Evolutionary conservation across 768 basidiomycete genomes (phyloP).

Genomic region (Tylopilus subfusipes): DNA sequence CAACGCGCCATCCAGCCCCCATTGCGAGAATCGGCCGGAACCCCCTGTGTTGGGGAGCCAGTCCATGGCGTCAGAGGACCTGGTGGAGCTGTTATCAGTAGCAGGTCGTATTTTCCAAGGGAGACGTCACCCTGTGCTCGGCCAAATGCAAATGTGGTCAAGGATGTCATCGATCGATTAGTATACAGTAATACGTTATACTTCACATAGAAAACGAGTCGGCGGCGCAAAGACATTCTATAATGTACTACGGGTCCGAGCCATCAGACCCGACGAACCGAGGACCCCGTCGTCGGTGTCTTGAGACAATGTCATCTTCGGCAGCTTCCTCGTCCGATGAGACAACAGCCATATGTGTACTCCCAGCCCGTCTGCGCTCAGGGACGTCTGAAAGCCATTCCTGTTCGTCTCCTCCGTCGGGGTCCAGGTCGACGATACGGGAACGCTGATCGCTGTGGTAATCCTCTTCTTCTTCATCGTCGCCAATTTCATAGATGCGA

Average conservation of each 20-base stretch:
- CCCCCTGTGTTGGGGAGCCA: not conserved
- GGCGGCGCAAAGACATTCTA: not conserved
- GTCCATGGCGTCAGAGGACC: too few species aligned
- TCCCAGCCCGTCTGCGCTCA: not conserved
- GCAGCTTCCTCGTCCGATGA: conserved; percentile 21
- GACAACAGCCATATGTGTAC: not conserved
- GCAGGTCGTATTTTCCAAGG: too few species aligned
- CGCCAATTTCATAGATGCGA: conserved; percentile 26
- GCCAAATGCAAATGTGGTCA: too few species aligned
- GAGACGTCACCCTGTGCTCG: too few species aligned
- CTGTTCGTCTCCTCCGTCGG: conserved; percentile 12
- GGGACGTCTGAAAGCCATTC: not conserved
- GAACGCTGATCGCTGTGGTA: not conserved
- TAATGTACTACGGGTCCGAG: conserved; percentile 9
- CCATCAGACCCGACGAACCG: conserved; percentile 22
- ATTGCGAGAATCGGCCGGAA: not conserved
- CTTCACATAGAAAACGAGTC: too few species aligned
- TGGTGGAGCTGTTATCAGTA: too few species aligned
- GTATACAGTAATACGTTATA: too few species aligned
- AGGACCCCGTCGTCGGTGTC: not conserved
- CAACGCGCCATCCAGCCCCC: conserved; percentile 5
- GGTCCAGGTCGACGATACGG: not conserved
- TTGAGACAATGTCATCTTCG: not conserved
- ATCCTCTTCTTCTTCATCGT: conserved; percentile 13
- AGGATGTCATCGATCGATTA: too few species aligned